phyloP scores from a whole-genome alignment of 2,329 filamentous ascomycete species.

The Lecanicillium sp. region DNA sequence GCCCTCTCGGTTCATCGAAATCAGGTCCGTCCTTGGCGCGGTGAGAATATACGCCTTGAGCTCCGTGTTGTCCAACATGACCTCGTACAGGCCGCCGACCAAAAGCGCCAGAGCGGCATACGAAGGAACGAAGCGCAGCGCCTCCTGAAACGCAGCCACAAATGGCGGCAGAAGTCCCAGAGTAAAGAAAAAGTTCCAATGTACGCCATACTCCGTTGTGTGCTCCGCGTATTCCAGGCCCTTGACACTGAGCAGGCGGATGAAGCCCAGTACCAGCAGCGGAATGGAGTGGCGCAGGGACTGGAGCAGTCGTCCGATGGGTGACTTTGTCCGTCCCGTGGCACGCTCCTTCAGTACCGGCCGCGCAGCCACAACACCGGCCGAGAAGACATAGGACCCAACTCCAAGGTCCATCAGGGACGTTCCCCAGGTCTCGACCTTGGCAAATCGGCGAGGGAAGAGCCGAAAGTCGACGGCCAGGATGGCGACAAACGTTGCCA shows the following conservation, averaged over 20 bases:
- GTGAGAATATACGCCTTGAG: slow-evolving; percentile 78
- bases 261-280: slow-evolving; percentile 68
- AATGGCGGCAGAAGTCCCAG: slow-evolving; percentile 83
- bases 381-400: slow-evolving; percentile 93
- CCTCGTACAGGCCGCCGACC: slow-evolving; percentile 64
- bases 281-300: slow-evolving; percentile 78
- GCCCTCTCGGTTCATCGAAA: slow-evolving; percentile 90
- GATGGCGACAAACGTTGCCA: slow-evolving; percentile 83
- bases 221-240: slow-evolving; percentile 94
- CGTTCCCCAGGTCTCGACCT: slow-evolving; percentile 98
- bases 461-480: slow-evolving; percentile 93
- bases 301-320: slow-evolving; percentile 51
- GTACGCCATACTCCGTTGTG: slow-evolving; percentile 93
- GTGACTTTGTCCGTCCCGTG: slow-evolving; percentile 37
- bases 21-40: slow-evolving; percentile 66
- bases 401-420: slow-evolving; percentile 99
- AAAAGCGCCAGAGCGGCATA: slow-evolving; percentile 68
- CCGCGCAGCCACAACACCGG: slow-evolving; percentile 81
- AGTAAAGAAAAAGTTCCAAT: slow-evolving; percentile 99
- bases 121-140: slow-evolving; percentile 63
- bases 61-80: slow-evolving; percentile 65
- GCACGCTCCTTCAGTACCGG: slow-evolving; percentile 64
- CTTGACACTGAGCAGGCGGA: slow-evolving; percentile 84
- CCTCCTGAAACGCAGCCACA: slow-evolving; percentile 71
- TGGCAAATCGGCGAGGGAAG: slow-evolving; percentile 91